Evolutionary conservation across 441 rosid species (phyloP).

Genomic region (Erodium chrysanthum): DNA sequence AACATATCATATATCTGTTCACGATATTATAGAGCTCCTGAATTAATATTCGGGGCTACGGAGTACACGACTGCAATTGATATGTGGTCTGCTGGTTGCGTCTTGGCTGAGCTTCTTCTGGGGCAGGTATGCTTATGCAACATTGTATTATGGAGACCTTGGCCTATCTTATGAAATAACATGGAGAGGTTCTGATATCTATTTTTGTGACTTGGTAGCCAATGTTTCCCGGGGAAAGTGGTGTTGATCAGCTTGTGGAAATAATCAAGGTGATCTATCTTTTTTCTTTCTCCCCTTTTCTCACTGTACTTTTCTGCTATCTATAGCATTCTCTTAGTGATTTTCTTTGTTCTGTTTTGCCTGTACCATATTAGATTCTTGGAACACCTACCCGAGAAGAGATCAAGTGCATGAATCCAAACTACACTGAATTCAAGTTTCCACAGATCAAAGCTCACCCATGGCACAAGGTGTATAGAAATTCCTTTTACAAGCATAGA

Average conservation of each 20-base stretch:
- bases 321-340: not conserved
- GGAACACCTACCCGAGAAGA: slow-evolving; percentile 98
- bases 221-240: slow-evolving; percentile 96
- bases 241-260: slow-evolving; percentile 95
- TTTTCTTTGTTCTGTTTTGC: not conserved
- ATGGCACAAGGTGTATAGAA: slow-evolving; percentile 75
- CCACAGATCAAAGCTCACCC: slow-evolving; percentile 96
- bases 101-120: slow-evolving; percentile 96
- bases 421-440: slow-evolving; percentile 82
- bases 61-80: slow-evolving; percentile 97
- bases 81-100: slow-evolving; percentile 98
- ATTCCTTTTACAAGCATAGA: slow-evolving; percentile 7
- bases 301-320: not conserved
- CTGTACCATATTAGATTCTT: slow-evolving; percentile 43
- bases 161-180: not conserved
- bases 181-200: not conserved
- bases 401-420: slow-evolving; percentile 95
- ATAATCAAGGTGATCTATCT: slow-evolving; percentile 68
- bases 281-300: not conserved
- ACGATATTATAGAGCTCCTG: slow-evolving; percentile 96
- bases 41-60: slow-evolving; percentile 94
- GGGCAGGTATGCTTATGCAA: slow-evolving; percentile 51
- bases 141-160: not conserved
- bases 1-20: slow-evolving; percentile 95
- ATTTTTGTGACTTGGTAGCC: slow-evolving; percentile 34